Conservation (phyloP, 306 rosid genomes). For the Oxytropis ochrocephala region DNA sequence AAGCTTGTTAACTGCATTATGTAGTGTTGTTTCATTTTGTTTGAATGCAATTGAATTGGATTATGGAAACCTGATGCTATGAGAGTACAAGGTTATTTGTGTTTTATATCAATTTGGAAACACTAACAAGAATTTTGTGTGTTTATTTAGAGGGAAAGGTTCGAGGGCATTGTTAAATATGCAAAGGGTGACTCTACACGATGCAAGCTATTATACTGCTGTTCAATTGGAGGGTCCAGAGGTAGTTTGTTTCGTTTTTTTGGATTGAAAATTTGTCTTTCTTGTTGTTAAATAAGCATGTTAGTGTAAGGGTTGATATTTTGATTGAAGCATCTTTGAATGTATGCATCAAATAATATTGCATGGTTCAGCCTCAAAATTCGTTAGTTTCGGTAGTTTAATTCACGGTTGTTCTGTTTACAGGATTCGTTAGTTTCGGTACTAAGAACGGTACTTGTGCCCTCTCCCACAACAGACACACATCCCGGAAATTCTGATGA, state of each 20-base stretch:
- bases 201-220: too few species aligned
- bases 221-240: too few species aligned
- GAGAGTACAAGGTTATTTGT: too few species aligned
- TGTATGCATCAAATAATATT: background rate
- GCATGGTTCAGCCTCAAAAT: background rate
- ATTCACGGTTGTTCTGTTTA: conserved; percentile 2
- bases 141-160: too few species aligned
- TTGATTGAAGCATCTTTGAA: background rate
- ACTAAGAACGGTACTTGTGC: conserved; percentile 53
- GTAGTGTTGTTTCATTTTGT: conserved; percentile 20
- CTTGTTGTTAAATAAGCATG: too few species aligned
- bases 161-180: too few species aligned
- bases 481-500: conserved; percentile 20
- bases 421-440: conserved; percentile 58
- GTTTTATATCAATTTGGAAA: too few species aligned
- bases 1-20: too few species aligned
- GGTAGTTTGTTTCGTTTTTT: too few species aligned
- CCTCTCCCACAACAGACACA: conserved; percentile 30
- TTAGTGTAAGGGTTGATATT: background rate
- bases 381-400: background rate
- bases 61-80: background rate
- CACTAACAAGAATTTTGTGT: too few species aligned
- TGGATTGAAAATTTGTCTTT: too few species aligned
- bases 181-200: too few species aligned
- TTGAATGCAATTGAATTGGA: background rate